Conservation (phyloP, 1,284 basidiomycete genomes). For the Ceraceosorus bombacis region DNA sequence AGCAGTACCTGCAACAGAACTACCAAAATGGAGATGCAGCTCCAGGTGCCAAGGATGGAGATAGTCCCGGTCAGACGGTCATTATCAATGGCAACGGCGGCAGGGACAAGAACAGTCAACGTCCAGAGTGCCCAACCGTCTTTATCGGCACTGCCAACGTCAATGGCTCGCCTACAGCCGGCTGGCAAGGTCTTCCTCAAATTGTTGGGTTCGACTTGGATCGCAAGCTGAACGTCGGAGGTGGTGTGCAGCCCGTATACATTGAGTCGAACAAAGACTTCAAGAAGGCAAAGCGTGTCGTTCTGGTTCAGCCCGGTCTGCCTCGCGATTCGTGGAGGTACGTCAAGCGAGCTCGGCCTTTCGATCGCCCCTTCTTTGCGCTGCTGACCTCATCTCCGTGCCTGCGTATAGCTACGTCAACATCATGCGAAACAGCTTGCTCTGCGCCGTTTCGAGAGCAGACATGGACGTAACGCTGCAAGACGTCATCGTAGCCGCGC, state of each 20-base stretch:
- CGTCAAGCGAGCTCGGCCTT: background rate
- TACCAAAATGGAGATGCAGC: slow-evolving; percentile 34
- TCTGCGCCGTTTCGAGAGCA: slow-evolving; percentile 12
- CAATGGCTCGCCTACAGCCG: slow-evolving; percentile 22
- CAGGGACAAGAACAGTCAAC: slow-evolving; percentile 34
- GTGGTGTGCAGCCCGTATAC: slow-evolving; percentile 28
- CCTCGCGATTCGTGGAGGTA: slow-evolving; percentile 11
- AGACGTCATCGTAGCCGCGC: slow-evolving; percentile 19
- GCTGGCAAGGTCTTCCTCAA: slow-evolving; percentile 37
- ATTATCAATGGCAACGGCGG: slow-evolving; percentile 23
- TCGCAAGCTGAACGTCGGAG: slow-evolving; percentile 24
- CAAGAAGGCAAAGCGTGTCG: slow-evolving; percentile 12
- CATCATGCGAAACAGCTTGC: slow-evolving; percentile 10
- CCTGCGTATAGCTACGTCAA: no score
- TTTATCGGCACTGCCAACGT: slow-evolving; percentile 39
- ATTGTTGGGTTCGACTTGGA: slow-evolving; percentile 39
- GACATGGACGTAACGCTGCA: background rate
- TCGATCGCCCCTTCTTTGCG: background rate
- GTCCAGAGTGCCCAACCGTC: slow-evolving; percentile 30
- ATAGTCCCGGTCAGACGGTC: slow-evolving; percentile 32
- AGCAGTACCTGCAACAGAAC: slow-evolving; percentile 17
- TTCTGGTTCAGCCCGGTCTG: slow-evolving; percentile 13
- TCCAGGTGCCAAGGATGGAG: slow-evolving; percentile 25
- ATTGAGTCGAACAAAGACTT: slow-evolving; percentile 16
- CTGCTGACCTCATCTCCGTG: background rate